Base-by-base conservation (phyloP, 2,329 filamentous ascomycete species). In the Beauveria sp. region DNA sequence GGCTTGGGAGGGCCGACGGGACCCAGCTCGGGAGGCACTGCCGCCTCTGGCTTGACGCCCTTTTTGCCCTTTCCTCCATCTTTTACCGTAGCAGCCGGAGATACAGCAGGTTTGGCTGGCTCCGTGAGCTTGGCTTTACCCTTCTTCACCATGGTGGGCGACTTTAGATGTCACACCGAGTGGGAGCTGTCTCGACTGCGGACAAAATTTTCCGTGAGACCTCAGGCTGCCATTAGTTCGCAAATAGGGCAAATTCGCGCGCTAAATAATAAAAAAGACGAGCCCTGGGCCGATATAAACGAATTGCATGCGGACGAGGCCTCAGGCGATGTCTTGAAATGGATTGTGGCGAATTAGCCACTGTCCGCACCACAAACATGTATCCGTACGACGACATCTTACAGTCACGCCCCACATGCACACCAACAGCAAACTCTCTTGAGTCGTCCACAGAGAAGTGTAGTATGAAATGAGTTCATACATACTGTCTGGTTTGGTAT, bases 51-150 rank as follows among this genome's bases (percentile, higher is more conserved):
- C 64, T 81, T 81, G 28, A 61, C 66, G 28, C 68, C 67, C 66
- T 83, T 83, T 65, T 81, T 81, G n/a, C 79, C 79, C 67, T 84
- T 85, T n/a, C 79, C 79, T 65, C 81, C 80, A 68, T 81, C 79
- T 64, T 82, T 80, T 22, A 74, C 69, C 16, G 71, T 66, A 14
- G 72, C 63, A 18, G 66, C 62, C 16, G 71, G 62, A 28, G 72
- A 65, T 53, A 71, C 20, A n/a, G 63, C 55, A 68, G 62, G 6
- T 12, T 74, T 70, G 43, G 73, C 69, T 54, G 77, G 71, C 55
- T 75, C 68, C 53, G 74, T 69, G 62, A 73, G 76, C 73, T 81
- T 81, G 46, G 74, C 79, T 66, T 84, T 84, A 38, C 77, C 79
- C 69, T 83, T 83, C 68, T 82, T 82, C 40, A 74, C 78, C 80